These are phyloP conservation scores for Aspergillus sp. DNA, from an alignment of 2,329 filamentous ascomycete species.

Conservation along the genomic window DNA sequence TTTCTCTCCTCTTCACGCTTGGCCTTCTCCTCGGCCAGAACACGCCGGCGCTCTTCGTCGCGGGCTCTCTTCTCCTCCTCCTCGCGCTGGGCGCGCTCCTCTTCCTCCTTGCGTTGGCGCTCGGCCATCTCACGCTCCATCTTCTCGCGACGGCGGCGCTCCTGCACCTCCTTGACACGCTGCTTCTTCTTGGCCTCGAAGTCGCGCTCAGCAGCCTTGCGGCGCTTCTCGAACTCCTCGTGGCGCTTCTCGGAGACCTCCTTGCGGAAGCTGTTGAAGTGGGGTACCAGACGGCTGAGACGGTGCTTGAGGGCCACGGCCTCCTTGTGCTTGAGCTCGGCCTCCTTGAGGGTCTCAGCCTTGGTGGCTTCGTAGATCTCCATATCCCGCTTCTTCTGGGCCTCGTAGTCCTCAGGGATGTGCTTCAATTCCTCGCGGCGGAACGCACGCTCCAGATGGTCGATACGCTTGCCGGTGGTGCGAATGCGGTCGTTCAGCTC, in stretches of 20 bases:
- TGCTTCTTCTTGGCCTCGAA: constrained; percentile 86
- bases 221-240: constrained; percentile 93
- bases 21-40: constrained; percentile 68
- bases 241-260: constrained; percentile 82
- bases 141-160: constrained; percentile 78
- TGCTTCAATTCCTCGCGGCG: constrained; percentile 95
- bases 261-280: constrained; percentile 79
- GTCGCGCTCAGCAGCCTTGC: constrained; percentile 86
- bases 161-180: constrained; percentile 83
- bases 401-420: constrained; percentile 77
- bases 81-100: constrained; percentile 76
- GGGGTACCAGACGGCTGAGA: constrained; percentile 76
- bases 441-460: constrained; percentile 95
- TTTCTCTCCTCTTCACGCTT: constrained; percentile 58
- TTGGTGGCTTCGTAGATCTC: constrained; percentile 78
- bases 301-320: constrained; percentile 92
- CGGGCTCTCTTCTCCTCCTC: constrained; percentile 78
- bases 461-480: constrained; percentile 90
- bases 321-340: constrained; percentile 85
- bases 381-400: constrained; percentile 74
- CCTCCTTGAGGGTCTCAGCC: constrained; percentile 71
- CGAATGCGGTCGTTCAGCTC: constrained; percentile 88
- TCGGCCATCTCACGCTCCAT: constrained; percentile 82
- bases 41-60: constrained; percentile 75
- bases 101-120: constrained; percentile 73